Evolutionary conservation across 2,329 filamentous ascomycete genomes (phyloP), one percentile per base, ranked within the genome.

Genomic region (Stachybotrys elegans): DNA sequence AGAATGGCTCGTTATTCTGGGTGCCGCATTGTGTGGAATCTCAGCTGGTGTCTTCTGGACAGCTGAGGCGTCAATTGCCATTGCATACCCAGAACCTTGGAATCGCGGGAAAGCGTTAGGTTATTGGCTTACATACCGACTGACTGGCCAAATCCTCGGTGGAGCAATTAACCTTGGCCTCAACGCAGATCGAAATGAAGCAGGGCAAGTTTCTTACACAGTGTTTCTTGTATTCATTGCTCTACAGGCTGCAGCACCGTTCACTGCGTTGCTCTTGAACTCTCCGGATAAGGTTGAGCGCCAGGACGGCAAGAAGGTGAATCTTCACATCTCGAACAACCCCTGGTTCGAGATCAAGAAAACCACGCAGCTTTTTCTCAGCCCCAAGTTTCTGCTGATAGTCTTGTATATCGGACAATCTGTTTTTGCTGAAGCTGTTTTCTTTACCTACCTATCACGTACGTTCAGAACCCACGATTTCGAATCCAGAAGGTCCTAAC

Each of bases 21-120:
- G 84, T 1, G 83, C 82, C 1, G 82, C 82, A 0, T 67, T 84
- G 0, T 88, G 84, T 49, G 84, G 84, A 16, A 71, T 87, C 23
- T 83, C 79, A 0, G 84, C 85, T 0, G 85, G 85, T 0, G 70
- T 88, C 0, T 88, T 88, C 61, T 89, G 85, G 85, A 82, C 82
- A 71, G 79, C 84, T 0, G 85, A 89, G 62, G 82, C 82, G 1
- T 84, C 85, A 0, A 86, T 89, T 45, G 84, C 84, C 0, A 76
- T 88, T 17, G 73, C 79, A 0, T 89, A 89, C 50, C 84, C 84
- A 0, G 84, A 88, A 53, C 82, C 83, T 0, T 79, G 78, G 56
- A 85, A 85, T 39, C 75, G 78, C 43, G 83, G 81, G 0, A 74
- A 74, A 14, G 78, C 81, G 16, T 66, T 88, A 0, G 84, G 83